phyloP scores from a whole-genome alignment of 495 filamentous ascomycete genomes.

The Ramalina intermedia region DNA sequence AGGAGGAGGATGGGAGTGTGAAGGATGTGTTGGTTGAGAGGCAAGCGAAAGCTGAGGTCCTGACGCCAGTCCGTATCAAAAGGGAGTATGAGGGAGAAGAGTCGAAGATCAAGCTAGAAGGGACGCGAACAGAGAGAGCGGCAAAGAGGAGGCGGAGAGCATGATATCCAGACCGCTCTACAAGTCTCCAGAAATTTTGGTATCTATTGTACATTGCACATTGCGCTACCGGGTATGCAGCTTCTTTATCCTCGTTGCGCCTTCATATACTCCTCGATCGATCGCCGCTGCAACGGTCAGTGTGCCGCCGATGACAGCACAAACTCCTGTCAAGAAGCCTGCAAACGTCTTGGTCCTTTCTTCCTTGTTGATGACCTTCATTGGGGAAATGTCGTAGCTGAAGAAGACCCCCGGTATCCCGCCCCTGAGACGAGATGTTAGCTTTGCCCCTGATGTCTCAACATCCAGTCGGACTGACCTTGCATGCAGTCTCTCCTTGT shows the following conservation, averaged over 20 bases:
- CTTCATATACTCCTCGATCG: conserved; percentile 85
- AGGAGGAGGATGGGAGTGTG: conserved; percentile 20
- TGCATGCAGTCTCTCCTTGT: conserved; percentile 80
- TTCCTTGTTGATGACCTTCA: conserved; percentile 99
- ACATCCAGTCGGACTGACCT: conserved; percentile 3
- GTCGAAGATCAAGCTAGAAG: conserved; percentile 16
- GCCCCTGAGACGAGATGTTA: conserved; percentile 28
- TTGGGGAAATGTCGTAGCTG: conserved; percentile 97
- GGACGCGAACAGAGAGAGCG: conserved; percentile 3
- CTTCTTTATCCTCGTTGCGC: conserved; percentile 63
- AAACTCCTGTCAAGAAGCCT: conserved; percentile 83
- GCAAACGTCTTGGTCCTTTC: conserved; percentile 73
- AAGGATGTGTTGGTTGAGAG: conserved; percentile 16
- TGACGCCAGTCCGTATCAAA: conserved; percentile 17
- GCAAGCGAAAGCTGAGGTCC: conserved; percentile 11
- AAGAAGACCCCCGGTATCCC: conserved; percentile 98
- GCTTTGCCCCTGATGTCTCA: background rate
- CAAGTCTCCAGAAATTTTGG: conserved; percentile 3
- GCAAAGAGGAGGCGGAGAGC: conserved; percentile 10
- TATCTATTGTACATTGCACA: conserved; percentile 2
- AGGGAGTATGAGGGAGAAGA: conserved; percentile 16
- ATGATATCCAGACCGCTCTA: background rate
- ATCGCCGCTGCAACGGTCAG: conserved; percentile 90
- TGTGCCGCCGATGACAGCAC: conserved; percentile 87
- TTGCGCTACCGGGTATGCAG: conserved; percentile 37